Percentiles rank a stretch among this genome's conserved stretches.
Evolutionary conservation across 2,329 filamentous ascomycete genomes (phyloP).

Genomic region (Trichoderma koningiopsis): DNA sequence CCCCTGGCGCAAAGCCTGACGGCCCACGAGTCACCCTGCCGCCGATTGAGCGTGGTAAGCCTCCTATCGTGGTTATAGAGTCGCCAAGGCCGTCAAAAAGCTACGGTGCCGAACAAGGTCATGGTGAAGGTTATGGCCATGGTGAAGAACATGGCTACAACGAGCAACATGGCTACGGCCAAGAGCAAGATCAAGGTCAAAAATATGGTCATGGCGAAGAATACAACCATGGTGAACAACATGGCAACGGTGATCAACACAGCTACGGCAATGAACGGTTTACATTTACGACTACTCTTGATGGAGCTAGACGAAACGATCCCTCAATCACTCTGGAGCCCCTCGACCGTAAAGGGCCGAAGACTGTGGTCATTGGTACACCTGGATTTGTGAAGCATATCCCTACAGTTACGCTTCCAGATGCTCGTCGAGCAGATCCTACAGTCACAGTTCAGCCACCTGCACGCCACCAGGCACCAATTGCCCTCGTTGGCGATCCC

Average conservation of each 20-base stretch:
- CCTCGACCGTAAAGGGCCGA: background rate
- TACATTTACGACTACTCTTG: background rate
- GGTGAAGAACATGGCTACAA: background rate
- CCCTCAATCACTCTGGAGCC: no score
- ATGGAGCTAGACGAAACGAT: background rate
- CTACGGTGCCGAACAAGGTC: background rate
- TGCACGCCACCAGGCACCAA: background rate
- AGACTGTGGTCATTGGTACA: background rate
- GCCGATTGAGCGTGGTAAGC: constrained; percentile 4
- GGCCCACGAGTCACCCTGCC: constrained; percentile 25
- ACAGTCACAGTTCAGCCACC: background rate
- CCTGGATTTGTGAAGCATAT: background rate
- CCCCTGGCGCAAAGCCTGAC: constrained; percentile 10
- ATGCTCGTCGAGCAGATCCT: background rate
- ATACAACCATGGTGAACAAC: background rate
- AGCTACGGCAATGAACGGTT: background rate
- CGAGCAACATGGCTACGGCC: background rate
- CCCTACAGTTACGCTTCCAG: background rate
- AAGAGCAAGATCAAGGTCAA: background rate
- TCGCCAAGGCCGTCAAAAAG: background rate
- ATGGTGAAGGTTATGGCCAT: background rate
- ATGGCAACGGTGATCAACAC: background rate
- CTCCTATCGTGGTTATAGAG: constrained; percentile 1
- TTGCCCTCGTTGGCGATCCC: background rate
- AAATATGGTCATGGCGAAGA: background rate